Conservation (phyloP, 306 rosid genomes). For the Malus fusca region DNA sequence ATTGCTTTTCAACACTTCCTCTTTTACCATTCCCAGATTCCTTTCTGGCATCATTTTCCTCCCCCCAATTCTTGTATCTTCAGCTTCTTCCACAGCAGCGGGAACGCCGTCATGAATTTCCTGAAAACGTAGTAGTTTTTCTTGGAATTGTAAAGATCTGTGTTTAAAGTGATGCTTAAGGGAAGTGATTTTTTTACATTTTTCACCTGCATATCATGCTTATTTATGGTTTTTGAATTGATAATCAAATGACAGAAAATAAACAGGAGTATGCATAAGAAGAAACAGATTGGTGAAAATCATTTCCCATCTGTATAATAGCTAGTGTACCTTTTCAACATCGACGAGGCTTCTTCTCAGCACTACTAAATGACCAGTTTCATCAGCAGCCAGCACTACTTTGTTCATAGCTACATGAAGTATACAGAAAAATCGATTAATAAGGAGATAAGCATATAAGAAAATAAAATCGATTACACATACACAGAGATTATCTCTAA, state of each 20-base stretch:
- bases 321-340: slow-evolving; percentile 21
- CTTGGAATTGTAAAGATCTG: background rate
- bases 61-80: slow-evolving; percentile 2
- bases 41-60: slow-evolving; percentile 25
- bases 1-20: background rate
- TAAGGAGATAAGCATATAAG: too few species aligned
- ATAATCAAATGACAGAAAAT: too few species aligned
- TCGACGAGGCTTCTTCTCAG: slow-evolving; percentile 3
- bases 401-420: background rate
- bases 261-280: background rate
- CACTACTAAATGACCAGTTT: background rate
- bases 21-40: background rate
- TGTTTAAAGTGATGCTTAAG: background rate
- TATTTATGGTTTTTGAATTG: background rate
- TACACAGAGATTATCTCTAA: too few species aligned
- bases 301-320: too few species aligned
- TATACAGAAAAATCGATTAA: too few species aligned
- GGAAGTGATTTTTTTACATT: too few species aligned
- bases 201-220: too few species aligned
- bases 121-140: background rate
- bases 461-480: too few species aligned
- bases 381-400: background rate
- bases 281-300: too few species aligned
- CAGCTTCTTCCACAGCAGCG: background rate
- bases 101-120: slow-evolving; percentile 16